Evolutionary conservation across 1,284 basidiomycete genomes (phyloP), one percentile per base, ranked within the genome.

Genomic region (Veloboletus limbatus): DNA sequence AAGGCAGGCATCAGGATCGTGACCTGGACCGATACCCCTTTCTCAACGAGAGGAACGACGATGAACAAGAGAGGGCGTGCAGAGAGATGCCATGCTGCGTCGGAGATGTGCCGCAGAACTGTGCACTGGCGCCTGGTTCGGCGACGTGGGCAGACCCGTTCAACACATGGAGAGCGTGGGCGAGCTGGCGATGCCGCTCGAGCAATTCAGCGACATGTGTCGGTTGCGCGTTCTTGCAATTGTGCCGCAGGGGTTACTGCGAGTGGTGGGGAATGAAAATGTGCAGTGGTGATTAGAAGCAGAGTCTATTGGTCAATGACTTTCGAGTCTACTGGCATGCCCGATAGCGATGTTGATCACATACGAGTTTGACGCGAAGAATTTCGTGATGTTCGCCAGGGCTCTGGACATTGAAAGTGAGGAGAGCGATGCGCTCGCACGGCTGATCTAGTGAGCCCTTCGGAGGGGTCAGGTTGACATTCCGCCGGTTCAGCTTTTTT

Each of bases 11-110:
- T 87, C 40, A 94, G 68, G 31, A 93, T 62, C 0, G 75, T 74
- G 28, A 92, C 58, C 22, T 73, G 68, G 28, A 75, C 69, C 30
- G 56, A 53, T 10, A 77, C 55, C 4, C 62, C 56, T 26, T 56
- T 65, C 16, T 54, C 48, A 21, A 57, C 48, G 9, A 62, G 45
- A 16, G 85, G 76, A 8, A 75, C 73, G 40, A 93, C 59, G 39
- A 88, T 73, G 27, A 92, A 68, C 6, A 94, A 68, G 22, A 93
- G 74, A 0, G 89, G 88, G 2, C 90, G 76, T 66, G 93, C 91
- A 8, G 85, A 88, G 20, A 87, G 74, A 37, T 59, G 57, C 92
- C 91, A 93, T 14, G 76, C 57, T 0, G 71, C 54, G 3, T 60
- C 59, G 16, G 88, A 86, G 40, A 88, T 70, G 55, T 91, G 27